A percentile compares a stretch with the other conserved stretches of the same genome.
Conservation (phyloP, 495 filamentous ascomycete genomes). For the Lepidopterella palustris region DNA sequence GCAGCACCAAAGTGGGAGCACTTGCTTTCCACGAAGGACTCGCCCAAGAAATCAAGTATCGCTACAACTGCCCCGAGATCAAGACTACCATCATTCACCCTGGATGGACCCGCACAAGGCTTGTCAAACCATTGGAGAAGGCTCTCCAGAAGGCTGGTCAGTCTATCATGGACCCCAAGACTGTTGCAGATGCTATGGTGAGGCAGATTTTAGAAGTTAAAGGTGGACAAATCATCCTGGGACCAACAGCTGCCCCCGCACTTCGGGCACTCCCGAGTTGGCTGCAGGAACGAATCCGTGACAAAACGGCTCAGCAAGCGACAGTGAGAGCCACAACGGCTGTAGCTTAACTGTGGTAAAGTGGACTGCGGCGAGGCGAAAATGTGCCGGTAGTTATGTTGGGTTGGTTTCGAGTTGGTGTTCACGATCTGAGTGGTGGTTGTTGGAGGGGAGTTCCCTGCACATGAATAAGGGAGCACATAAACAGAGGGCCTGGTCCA, state of each 20-base stretch:
- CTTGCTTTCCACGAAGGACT: conserved; percentile 49
- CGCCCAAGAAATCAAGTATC: conserved; percentile 31
- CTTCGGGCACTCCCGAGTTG: conserved; percentile 29
- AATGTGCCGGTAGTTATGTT: no score
- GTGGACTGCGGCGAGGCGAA: no score
- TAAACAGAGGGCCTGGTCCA: no score
- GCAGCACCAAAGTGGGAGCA: conserved; percentile 51
- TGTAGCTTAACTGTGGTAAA: no score
- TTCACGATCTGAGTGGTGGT: no score
- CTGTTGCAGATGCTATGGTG: conserved; percentile 23
- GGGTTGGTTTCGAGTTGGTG: no score
- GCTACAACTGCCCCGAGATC: conserved; percentile 33
- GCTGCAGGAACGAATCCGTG: conserved; percentile 27
- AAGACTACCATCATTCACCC: conserved; percentile 36
- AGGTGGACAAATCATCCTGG: conserved; percentile 26
- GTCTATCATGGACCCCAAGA: conserved; percentile 23
- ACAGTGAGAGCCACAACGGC: conserved; percentile 19
- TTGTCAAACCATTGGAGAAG: conserved; percentile 20
- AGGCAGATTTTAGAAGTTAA: conserved; percentile 18
- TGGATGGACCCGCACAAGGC: conserved; percentile 30
- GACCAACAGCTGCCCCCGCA: conserved; percentile 16
- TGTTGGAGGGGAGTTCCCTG: no score
- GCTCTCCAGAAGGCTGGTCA: conserved; percentile 6
- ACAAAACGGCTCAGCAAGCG: conserved; percentile 13
- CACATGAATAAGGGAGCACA: no score